Evolutionary conservation across 176 grass and related monocot species (phyloP), one percentile per base, ranked within the genome.

Genomic region (Chrysopogon serrulatus): DNA sequence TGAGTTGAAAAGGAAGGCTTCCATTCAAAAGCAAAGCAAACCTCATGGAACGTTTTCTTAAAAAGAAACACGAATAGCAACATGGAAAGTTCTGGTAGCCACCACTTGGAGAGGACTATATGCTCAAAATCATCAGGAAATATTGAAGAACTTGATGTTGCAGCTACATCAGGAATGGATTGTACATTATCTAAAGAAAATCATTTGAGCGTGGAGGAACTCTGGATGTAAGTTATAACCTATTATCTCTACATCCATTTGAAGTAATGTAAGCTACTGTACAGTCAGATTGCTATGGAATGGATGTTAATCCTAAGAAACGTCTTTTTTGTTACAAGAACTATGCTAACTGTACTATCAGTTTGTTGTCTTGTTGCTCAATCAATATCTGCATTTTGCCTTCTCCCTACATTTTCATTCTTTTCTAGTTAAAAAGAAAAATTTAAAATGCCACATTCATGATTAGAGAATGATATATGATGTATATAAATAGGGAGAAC

Each of bases 11-110:
- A 89, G 77, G 31, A 70, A 87, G 64, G 73, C 70, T 60, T 35
- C 30, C 60, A 67, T 89, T 48, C 65, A 86, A 77, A 94, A 90
- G 68, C 92, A 94, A 94, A 76, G 89, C 87, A 35, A 85, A 37
- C 66, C 78, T 94, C 76, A 94, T 94, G 92, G 84, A 94, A 59
- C 59, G 77, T 30, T 87, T 94, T 62, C 68, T 94, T 41, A 94
- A 79, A 79, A 73, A 77, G 71, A 64, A 89, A 92, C 41, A 82
- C 85, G 18, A 43, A 34, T 74, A 79, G 43, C 14, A 71, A 28
- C 56, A 82, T 53, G 16, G 73, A 87, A 74, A 59, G 65, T 47
- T 48, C 76, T 65, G 78, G 59, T 17, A 87, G 79, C 33, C 24
- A 35, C 73, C 49, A 48, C 24, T 26, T 49, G 33, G 82, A 66